phyloP scores from a whole-genome alignment of 495 filamentous ascomycete genomes.

The Hyaloscypha bicolor region DNA sequence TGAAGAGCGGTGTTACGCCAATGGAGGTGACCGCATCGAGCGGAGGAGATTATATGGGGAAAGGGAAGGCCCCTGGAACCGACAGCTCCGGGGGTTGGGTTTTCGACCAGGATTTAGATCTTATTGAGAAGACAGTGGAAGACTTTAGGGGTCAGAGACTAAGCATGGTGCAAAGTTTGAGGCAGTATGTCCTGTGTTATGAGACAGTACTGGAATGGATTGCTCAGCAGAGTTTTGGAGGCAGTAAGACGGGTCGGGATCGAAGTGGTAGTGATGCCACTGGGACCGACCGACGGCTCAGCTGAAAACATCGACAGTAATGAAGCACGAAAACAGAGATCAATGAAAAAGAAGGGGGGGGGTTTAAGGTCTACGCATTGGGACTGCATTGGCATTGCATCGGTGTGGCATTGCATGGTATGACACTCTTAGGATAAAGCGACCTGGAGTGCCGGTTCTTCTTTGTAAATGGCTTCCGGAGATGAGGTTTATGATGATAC shows the following conservation, averaged over 20 bases:
- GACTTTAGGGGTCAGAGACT: constrained; percentile 86
- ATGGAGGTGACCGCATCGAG: constrained; percentile 39
- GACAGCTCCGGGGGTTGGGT: constrained; percentile 42
- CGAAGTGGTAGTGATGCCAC: constrained; percentile 28
- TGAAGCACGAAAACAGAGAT: background rate
- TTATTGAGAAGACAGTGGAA: constrained; percentile 83
- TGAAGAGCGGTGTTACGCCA: constrained; percentile 35
- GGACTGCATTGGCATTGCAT: constrained; percentile 10
- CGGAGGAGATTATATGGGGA: constrained; percentile 25
- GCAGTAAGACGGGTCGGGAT: constrained; percentile 10
- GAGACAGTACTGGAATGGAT: constrained; percentile 94
- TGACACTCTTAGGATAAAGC: background rate
- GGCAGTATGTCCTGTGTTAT: constrained; percentile 95
- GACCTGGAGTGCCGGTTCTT: background rate
- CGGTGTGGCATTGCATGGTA: background rate
- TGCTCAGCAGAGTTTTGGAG: constrained; percentile 23
- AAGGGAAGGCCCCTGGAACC: background rate
- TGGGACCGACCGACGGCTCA: background rate
- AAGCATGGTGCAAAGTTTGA: constrained; percentile 95
- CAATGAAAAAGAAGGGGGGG: background rate
- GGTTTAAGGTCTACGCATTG: background rate
- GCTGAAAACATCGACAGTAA: background rate
- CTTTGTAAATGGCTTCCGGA: background rate
- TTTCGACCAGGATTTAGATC: constrained; percentile 63
- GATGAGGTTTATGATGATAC: background rate